Base-by-base conservation (phyloP, 371 early-diverging fungal genomes). In the Circinella umbellata region DNA sequence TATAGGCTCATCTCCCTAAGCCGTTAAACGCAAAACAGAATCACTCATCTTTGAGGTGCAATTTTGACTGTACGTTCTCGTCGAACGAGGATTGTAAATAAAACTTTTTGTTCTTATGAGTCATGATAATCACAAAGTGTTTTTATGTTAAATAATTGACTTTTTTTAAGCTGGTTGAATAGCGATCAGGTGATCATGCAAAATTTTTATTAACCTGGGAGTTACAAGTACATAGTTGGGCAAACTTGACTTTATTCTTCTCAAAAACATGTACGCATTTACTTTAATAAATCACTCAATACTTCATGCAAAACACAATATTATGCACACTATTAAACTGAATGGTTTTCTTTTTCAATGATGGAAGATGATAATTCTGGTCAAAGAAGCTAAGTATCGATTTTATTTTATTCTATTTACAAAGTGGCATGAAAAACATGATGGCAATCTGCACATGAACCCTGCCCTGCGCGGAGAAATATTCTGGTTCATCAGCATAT, bases 391-490 rank as follows among this genome's bases (percentile, higher is more conserved):
- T 49, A 49, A 49, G 49, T 49, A 49, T 49, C 49, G 13, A 49
- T 63, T 35, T 67, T 38, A 67, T 66, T 67, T 18, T 61, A 66
- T n/a, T n/a, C n/a, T n/a, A n/a, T 71, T 66, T 71, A 71, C 66
- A 67, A 71, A 64, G 34, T 71, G 57, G 72, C 68, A 71, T 67
- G 72, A 64, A 71, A n/a, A 67, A 71, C 72, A 67, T 71, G 72
- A 71, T 68, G 72, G 57, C 51, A 67, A 71, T 68, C 35, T 68
- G 65, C 68, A 72, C 60, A 72, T 72, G 72, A 72, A 68, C 72
- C 72, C 72, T 72, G 68, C 72, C 72, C 68, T 72, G 46, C 68
- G 72, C 68, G 72, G 72, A 72, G 72, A 72, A 72, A 72, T 68
- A 51, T 72, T 62, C 62, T n/a, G n/a, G n/a, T n/a, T n/a, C n/a